phyloP scores from a whole-genome alignment of 306 rosid species.

The Pterocarpus macrocarpus region DNA sequence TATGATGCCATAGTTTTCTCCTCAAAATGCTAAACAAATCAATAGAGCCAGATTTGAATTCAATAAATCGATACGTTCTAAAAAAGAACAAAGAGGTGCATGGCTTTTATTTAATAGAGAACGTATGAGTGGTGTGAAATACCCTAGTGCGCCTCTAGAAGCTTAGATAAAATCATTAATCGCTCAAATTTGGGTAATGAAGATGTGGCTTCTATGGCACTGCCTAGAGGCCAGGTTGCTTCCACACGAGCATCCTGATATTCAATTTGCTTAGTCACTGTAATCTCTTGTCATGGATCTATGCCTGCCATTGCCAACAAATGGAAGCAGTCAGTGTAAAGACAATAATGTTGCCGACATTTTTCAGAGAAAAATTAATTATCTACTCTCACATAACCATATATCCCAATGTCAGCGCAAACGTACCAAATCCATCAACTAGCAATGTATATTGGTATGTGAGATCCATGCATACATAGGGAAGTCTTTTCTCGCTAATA shows the following conservation, averaged over 20 bases:
- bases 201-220: conserved; percentile 83
- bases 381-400: not conserved
- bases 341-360: not conserved
- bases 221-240: conserved; percentile 88
- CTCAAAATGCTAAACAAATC: too few relatives aligned
- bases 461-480: conserved; percentile 85
- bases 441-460: conserved; percentile 72
- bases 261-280: conserved; percentile 65
- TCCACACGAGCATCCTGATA: conserved; percentile 67
- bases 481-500: conserved; percentile 42
- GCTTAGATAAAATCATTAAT: conserved; percentile 41
- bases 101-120: not conserved
- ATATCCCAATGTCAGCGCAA: not conserved
- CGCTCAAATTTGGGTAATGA: conserved; percentile 40
- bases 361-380: not conserved
- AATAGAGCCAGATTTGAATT: too few relatives aligned
- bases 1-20: too few relatives aligned
- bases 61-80: too few relatives aligned
- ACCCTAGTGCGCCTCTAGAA: not conserved
- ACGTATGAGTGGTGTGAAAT: not conserved
- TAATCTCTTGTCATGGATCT: conserved; percentile 73
- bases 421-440: conserved; percentile 84
- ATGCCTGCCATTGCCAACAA: conserved; percentile 68
- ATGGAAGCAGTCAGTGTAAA: not conserved
- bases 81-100: not conserved